Percentiles rank a stretch among this genome's conserved stretches.
Evolutionary conservation across 768 basidiomycete species (phyloP).

Genomic region (Leccinum variicolor): DNA sequence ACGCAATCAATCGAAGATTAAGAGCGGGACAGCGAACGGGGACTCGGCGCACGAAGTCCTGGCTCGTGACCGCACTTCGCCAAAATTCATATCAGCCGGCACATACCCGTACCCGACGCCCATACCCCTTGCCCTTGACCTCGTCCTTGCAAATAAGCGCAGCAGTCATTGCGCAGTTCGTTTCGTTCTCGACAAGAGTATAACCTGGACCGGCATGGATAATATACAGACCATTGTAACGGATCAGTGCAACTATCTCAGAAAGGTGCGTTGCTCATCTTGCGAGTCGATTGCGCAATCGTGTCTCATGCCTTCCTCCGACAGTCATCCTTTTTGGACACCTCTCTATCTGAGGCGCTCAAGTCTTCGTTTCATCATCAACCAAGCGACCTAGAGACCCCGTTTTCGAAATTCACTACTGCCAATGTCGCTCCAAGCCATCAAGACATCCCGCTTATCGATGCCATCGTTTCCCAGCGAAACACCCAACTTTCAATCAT

Average conservation of each 20-base stretch:
- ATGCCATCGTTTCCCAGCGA: conserved; percentile 18
- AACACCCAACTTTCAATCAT: conserved; percentile 20
- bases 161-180: not conserved
- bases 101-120: not conserved
- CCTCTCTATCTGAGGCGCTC: not conserved
- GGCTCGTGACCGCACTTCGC: conserved; percentile 12
- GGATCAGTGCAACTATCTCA: conserved; percentile 18
- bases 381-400: conserved; percentile 17
- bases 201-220: conserved; percentile 8
- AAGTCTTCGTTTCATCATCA: conserved; percentile 2
- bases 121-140: not conserved
- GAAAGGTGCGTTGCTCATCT: conserved; percentile 17
- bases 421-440: conserved; percentile 10
- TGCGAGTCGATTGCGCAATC: conserved; percentile 29
- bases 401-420: not conserved
- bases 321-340: conserved; percentile 20
- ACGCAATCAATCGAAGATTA: not conserved
- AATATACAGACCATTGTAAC: conserved; percentile 7
- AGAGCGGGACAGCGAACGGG: not conserved
- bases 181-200: not conserved
- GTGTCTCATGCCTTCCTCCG: conserved; percentile 26
- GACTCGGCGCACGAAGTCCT: not conserved
- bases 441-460: conserved; percentile 16
- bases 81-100: not conserved
- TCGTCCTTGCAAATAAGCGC: conserved; percentile 2